Evolutionary conservation across 495 filamentous ascomycete species (phyloP).

Genomic region (Gamarada debralockiae): DNA sequence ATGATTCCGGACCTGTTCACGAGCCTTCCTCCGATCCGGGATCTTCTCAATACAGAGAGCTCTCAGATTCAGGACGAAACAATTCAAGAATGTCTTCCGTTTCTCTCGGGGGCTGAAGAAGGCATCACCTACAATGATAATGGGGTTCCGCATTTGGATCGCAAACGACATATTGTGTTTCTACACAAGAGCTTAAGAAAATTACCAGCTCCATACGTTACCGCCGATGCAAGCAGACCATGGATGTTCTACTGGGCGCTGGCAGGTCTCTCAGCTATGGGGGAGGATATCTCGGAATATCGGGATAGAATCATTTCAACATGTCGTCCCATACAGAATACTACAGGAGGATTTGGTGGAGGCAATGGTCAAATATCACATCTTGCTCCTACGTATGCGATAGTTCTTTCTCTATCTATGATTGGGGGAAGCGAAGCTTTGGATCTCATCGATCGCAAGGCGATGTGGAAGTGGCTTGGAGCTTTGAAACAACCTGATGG

Average conservation of each 20-base stretch:
- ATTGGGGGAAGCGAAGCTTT: conserved; percentile 68
- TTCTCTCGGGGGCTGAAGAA: conserved; percentile 46
- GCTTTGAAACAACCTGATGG: conserved; percentile 78
- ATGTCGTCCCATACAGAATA: conserved; percentile 75
- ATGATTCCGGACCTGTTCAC: conserved; percentile 61
- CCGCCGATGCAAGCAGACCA: conserved; percentile 76
- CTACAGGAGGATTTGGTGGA: conserved; percentile 84
- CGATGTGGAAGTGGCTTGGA: conserved; percentile 88
- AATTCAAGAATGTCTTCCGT: conserved; percentile 63
- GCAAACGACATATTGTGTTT: conserved; percentile 70
- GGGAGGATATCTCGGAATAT: conserved; percentile 69
- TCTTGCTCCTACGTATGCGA: conserved; percentile 81
- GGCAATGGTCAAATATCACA: conserved; percentile 89
- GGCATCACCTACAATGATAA: conserved; percentile 48
- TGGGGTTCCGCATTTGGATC: conserved; percentile 71
- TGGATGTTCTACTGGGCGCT: conserved; percentile 95
- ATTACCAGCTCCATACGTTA: conserved; percentile 62
- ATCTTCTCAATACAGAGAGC: conserved; percentile 64
- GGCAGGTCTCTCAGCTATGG: conserved; percentile 65
- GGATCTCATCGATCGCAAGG: conserved; percentile 70
- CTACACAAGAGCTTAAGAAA: conserved; percentile 59
- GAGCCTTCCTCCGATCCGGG: conserved; percentile 56
- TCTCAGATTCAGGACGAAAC: conserved; percentile 65
- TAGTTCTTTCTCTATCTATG: conserved; percentile 69
- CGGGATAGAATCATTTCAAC: conserved; percentile 65